Percentiles rank a stretch among this genome's conserved stretches.
These are phyloP conservation scores for Eleusine indica DNA, from an alignment of 176 grass and related monocot species.

Conservation along the genomic window DNA sequence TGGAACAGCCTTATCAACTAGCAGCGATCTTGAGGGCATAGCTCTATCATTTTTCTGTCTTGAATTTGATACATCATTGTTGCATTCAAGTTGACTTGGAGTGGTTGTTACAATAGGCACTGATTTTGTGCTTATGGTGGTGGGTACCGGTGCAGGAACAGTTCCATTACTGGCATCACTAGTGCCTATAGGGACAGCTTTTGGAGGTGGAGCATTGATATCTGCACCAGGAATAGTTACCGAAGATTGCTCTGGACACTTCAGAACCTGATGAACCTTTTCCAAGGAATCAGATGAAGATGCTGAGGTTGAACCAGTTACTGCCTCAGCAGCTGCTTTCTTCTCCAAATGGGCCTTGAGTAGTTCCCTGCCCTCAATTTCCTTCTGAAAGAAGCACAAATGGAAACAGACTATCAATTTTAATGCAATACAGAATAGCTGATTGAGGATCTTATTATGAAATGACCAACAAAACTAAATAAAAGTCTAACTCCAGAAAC, in stretches of 20 bases:
- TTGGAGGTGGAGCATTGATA: constrained; percentile 23
- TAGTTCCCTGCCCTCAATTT: constrained; percentile 61
- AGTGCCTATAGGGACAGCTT: constrained; percentile 26
- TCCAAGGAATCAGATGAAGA: constrained; percentile 49
- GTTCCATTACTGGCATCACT: constrained; percentile 8
- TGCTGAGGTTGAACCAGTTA: constrained; percentile 38
- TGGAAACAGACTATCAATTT: constrained; percentile 40
- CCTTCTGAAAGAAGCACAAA: constrained; percentile 57
- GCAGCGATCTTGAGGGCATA: constrained; percentile 3
- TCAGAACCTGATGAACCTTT: constrained; percentile 44
- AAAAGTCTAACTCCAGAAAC: constrained; percentile 22
- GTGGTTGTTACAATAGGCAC: constrained; percentile 34
- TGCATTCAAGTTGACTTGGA: constrained; percentile 27
- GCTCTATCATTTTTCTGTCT: constrained; percentile 38
- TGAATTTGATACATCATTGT: constrained; percentile 43
- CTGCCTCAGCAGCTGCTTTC: constrained; percentile 52
- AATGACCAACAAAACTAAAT: constrained; percentile 2
- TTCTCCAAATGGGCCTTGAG: constrained; percentile 60
- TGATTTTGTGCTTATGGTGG: constrained; percentile 36
- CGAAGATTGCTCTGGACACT: constrained; percentile 29
- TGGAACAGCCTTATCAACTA: constrained; percentile 43
- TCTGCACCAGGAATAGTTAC: constrained; percentile 37
- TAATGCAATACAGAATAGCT: constrained; percentile 24
- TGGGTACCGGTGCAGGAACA: constrained; percentile 25
- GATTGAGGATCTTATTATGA: constrained; percentile 16